Base-by-base conservation (phyloP, 805 yeast genomes). In the Spencermartinsiella europaea region DNA sequence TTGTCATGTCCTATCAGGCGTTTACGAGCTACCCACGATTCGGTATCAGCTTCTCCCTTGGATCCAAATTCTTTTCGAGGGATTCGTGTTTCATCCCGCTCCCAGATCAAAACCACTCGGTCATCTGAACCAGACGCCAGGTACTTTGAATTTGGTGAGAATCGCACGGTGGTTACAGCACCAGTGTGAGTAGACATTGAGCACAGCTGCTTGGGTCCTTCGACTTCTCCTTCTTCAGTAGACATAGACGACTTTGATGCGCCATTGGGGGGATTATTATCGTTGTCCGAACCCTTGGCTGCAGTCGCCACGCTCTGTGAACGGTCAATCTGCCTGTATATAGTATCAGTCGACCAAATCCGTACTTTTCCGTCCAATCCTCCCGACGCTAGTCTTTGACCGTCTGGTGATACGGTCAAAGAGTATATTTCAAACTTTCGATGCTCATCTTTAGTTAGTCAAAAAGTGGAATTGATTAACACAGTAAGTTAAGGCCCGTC, bases 171-270 rank as follows among this genome's bases (percentile, higher is more conserved):
- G 0, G 99, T 93, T 3, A 93, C 97, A 1, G 96, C 96, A 42
- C 99, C 99, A 19, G 93, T 88, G 61, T 93, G 99, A 45, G 96
- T 76, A 34, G 93, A 83, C 95, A 93, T 87, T 21, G 93, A 83
- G 48, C 95, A 87, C 15, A 90, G 65, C 3, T 95, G 95, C 22
- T 58, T 44, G 12, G 62, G 61, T 1, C 51, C 49, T 12, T 15
- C 41, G 16, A 16, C 15, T 12, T 12, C 42, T 10, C 27, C 21
- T 17, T 33, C 40, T 7, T 4, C 34, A 15, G 33, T 36, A 16
- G 34, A 17, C 17, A 2, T 34, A 15, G 21, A 27, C 14, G 17
- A 7, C 16, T 46, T 34, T n/a, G 31, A 35, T 15, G 16, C 33
- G 10, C 37, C 38, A 16, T 19, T 48, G 44, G 34, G 14, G n/a